These are phyloP conservation scores for Diaporthe humulicola DNA, from an alignment of 2,329 filamentous ascomycete species.

Conservation along the genomic window DNA sequence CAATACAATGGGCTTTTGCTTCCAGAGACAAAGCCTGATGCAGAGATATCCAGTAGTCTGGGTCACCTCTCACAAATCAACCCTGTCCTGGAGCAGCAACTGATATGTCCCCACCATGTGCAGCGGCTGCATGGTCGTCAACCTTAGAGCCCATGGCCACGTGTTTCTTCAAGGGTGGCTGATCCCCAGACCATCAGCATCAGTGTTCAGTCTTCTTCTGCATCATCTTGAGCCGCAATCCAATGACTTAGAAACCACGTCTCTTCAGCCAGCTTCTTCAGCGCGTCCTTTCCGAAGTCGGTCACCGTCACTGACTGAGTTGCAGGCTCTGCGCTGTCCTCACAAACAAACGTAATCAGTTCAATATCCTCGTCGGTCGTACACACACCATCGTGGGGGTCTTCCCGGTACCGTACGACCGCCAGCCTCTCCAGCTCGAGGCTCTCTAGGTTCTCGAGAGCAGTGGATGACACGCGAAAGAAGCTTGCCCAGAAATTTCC, in stretches of 20 bases:
- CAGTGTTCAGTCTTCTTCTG: not conserved
- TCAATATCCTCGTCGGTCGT: not conserved
- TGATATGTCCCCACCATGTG: no score
- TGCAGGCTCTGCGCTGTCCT: fast-evolving
- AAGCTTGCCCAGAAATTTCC: not conserved
- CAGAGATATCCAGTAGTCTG: no score
- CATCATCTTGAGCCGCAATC: not conserved
- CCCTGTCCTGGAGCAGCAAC: no score
- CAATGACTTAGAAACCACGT: not conserved
- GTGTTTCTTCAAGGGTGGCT: no score
- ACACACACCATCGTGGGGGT: not conserved
- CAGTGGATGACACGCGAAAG: not conserved
- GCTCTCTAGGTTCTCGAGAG: not conserved
- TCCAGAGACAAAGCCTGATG: no score
- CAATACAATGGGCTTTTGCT: no score
- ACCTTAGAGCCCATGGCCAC: no score
- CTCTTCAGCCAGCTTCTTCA: not conserved
- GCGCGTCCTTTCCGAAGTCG: not conserved
- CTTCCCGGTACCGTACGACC: not conserved
- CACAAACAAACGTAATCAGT: not conserved
- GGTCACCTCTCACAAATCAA: no score
- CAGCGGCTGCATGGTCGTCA: no score
- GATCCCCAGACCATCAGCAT: not conserved
- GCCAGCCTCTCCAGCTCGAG: not conserved
- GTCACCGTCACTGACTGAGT: not conserved